Evolutionary conservation across 2,329 filamentous ascomycete species (phyloP).

Genomic region (Neonectria magnoliae): DNA sequence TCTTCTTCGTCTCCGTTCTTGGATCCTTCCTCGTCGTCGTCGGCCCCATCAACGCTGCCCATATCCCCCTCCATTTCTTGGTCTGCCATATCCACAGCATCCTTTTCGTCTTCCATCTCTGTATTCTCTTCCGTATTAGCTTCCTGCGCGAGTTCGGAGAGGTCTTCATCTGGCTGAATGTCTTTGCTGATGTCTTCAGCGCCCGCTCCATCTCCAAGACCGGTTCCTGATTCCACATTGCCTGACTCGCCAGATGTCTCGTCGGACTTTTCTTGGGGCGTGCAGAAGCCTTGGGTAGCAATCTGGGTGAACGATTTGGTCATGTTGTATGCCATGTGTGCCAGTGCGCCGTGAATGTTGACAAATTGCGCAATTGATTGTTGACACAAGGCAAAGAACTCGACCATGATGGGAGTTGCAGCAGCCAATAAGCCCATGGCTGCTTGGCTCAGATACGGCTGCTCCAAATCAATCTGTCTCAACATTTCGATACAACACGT

Average conservation of each 20-base stretch:
- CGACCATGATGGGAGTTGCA: conserved; percentile 73
- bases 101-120: conserved; percentile 81
- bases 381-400: conserved; percentile 73
- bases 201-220: conserved; percentile 93
- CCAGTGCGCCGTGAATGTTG: conserved; percentile 74
- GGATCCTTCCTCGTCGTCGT: conserved; percentile 68
- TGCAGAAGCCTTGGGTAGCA: conserved; percentile 88
- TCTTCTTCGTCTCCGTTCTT: conserved; percentile 72
- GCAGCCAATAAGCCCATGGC: conserved; percentile 47
- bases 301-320: conserved; percentile 82
- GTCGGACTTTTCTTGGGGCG: conserved; percentile 82
- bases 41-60: conserved; percentile 70
- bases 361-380: conserved; percentile 68
- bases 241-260: conserved; percentile 76
- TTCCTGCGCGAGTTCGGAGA: conserved; percentile 90
- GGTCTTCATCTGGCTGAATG: conserved; percentile 90
- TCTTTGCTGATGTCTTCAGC: conserved; percentile 99
- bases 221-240: conserved; percentile 89
- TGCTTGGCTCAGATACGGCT: conserved; percentile 40
- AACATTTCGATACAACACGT: conserved; percentile 51
- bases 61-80: conserved; percentile 91
- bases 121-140: conserved; percentile 71
- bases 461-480: conserved; percentile 45
- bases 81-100: conserved; percentile 91
- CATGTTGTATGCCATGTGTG: conserved; percentile 79